Evolutionary conservation across 208 protist genomes (phyloP).

Genomic region (Trypanosoma conorhini): DNA sequence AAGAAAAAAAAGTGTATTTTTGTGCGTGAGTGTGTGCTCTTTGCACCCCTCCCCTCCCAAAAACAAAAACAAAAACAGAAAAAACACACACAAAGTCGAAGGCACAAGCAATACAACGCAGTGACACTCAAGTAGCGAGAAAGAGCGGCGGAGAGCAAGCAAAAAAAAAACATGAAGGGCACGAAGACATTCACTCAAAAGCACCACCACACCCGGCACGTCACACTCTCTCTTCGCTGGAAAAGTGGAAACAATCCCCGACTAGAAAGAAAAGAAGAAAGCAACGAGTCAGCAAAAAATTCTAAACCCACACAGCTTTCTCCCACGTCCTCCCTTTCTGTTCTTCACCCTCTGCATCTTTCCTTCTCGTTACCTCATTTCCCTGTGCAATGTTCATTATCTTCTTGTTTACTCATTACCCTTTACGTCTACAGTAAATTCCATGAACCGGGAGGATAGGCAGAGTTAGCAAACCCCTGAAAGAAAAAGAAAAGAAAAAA

Average conservation of each 20-base stretch:
- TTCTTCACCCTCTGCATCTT: neutral
- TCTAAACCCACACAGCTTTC: neutral
- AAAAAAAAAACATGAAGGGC: neutral
- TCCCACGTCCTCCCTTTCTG: neutral
- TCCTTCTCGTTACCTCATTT: neutral
- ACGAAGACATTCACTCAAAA: neutral
- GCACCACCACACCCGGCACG: neutral
- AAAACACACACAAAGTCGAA: neutral
- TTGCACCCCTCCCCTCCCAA: neutral
- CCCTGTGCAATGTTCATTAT: neutral
- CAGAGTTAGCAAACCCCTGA: neutral
- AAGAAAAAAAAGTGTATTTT: neutral
- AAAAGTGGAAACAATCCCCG: neutral
- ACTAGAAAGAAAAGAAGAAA: neutral
- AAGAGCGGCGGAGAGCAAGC: neutral
- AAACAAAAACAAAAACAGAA: neutral
- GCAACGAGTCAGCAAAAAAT: neutral
- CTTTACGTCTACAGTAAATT: neutral
- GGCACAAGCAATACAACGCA: neutral
- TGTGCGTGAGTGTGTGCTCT: neutral
- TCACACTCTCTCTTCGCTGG: neutral
- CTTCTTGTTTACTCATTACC: neutral
- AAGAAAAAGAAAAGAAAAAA: constrained; percentile 3
- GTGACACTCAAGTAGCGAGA: neutral
- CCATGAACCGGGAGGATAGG: neutral